Base-by-base conservation (phyloP, 1,284 basidiomycete species). In the Paramarasmius palmivorus region DNA sequence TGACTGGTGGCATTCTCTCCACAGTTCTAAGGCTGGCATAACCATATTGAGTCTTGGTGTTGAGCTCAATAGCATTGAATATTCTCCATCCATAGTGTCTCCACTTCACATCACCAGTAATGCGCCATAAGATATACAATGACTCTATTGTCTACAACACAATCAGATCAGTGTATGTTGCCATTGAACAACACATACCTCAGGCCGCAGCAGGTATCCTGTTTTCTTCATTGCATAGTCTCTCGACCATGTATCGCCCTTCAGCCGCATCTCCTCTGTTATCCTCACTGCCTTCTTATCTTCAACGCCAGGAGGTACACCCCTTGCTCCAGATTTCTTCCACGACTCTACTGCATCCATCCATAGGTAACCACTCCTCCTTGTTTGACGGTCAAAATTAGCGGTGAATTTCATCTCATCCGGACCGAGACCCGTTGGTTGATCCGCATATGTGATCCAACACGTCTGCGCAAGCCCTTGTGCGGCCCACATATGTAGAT, bases 401-500 rank as follows among this genome's bases (percentile, higher is more conserved):
- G 59, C 58, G n/a, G 65, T 68, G 12, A 85, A 81, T 19, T 55
- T 14, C 56, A 86, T 68, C 52, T 70, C 63, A 60, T 91, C 88
- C 0, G 88, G 83, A 0, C 82, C 83, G 29, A 90, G 64, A 2
- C 88, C 86, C 2, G 76, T 75, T 34, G 69, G 64, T 56, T 81
- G 78, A 61, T 90, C 88, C 1, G 78, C 79, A 62, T 90, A 90
- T 35, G 77, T 73, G 50, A 84, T 59, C 67, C 78, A 86, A 61
- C 88, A 90, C 14, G 78, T 86, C 52, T 87, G 75, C 20, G 82
- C 84, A 22, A 91, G 73, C 0, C 86, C 89, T 58, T 83, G 72
- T 2, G 87, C 87, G 0, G 83, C 86, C 83, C 84, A 88, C 44
- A 73, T 59, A 61, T 91, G 86, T n/a, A 65, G 58, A 40, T 57